phyloP scores from a whole-genome alignment of 108 stramenopile species.

The Pelagomonas calceolata region DNA sequence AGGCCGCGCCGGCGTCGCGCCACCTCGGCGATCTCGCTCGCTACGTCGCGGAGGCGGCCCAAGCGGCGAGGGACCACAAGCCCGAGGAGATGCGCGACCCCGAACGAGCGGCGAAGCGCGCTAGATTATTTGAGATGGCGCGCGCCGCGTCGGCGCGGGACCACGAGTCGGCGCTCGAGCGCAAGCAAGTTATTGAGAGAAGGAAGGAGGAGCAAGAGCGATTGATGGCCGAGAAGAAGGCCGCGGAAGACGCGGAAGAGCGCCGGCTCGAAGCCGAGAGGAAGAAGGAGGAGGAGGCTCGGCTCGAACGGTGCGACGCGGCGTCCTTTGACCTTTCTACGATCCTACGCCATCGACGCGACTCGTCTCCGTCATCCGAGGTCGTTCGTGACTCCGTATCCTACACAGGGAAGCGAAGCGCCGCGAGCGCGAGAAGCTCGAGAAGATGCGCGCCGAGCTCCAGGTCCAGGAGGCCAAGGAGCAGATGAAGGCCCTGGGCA shows the following conservation, averaged over 20 bases:
- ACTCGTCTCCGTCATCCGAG: too few relatives aligned
- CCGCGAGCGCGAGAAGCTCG: constrained; percentile 57
- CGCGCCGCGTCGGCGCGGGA: constrained; percentile 56
- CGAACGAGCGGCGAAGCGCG: constrained; percentile 25
- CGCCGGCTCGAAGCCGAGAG: constrained; percentile 62
- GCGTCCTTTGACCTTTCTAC: constrained; percentile 12
- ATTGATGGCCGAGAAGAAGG: constrained; percentile 54
- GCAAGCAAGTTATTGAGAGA: constrained; percentile 74
- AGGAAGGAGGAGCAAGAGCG: constrained; percentile 83
- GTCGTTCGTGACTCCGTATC: too few relatives aligned
- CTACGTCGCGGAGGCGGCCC: constrained; percentile 57
- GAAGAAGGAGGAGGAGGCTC: constrained; percentile 68
- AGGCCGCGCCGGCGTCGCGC: constrained; percentile 51
- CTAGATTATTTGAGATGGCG: constrained; percentile 45
- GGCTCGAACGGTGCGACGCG: constrained; percentile 62
- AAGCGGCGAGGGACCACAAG: constrained; percentile 21
- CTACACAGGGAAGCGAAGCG: background rate
- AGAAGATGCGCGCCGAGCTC: constrained; percentile 54
- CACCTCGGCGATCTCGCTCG: constrained; percentile 45
- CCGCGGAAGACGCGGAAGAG: constrained; percentile 48
- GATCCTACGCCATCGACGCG: background rate
- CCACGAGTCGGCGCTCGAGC: constrained; percentile 55
- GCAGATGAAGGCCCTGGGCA: constrained; percentile 64
- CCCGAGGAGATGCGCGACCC: constrained; percentile 8
- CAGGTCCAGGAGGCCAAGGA: constrained; percentile 75